A percentile compares a stretch with the other conserved stretches of the same genome.
Evolutionary conservation across 257 asterid species (phyloP).

Genomic region (Rhazya stricta): DNA sequence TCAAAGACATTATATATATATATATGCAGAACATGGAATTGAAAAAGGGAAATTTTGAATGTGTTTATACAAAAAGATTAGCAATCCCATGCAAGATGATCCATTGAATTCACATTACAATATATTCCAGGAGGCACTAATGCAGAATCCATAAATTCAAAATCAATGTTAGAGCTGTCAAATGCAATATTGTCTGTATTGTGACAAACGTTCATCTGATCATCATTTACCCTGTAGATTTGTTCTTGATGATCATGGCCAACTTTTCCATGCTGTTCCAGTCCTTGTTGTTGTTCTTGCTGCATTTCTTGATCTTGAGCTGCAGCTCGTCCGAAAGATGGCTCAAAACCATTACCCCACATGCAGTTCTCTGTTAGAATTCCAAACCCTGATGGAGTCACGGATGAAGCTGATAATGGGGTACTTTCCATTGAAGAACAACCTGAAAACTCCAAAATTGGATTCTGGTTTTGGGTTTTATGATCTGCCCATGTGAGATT

Average conservation of each 20-base stretch:
- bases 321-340: constrained; percentile 12
- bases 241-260: constrained; percentile 12
- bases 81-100: constrained; percentile 69
- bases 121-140: constrained; percentile 37
- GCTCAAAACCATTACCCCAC: constrained; percentile 24
- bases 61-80: constrained; percentile 6
- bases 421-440: constrained; percentile 28
- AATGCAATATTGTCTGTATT: constrained; percentile 21
- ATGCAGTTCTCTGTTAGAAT: constrained; percentile 24
- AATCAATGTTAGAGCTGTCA: constrained; percentile 38
- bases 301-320: constrained; percentile 13
- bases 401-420: constrained; percentile 19
- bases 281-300: constrained; percentile 16
- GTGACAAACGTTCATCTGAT: constrained; percentile 9
- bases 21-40: neutral
- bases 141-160: constrained; percentile 54
- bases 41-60: neutral
- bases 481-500: constrained; percentile 19
- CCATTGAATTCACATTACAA: constrained; percentile 35
- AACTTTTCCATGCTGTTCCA: constrained; percentile 9
- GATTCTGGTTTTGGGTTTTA: constrained; percentile 7
- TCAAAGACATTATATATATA: too few relatives aligned
- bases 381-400: constrained; percentile 23
- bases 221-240: constrained; percentile 11
- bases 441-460: constrained; percentile 28